phyloP scores from a whole-genome alignment of 139 green algal genomes.

The Asterochloris erici region DNA sequence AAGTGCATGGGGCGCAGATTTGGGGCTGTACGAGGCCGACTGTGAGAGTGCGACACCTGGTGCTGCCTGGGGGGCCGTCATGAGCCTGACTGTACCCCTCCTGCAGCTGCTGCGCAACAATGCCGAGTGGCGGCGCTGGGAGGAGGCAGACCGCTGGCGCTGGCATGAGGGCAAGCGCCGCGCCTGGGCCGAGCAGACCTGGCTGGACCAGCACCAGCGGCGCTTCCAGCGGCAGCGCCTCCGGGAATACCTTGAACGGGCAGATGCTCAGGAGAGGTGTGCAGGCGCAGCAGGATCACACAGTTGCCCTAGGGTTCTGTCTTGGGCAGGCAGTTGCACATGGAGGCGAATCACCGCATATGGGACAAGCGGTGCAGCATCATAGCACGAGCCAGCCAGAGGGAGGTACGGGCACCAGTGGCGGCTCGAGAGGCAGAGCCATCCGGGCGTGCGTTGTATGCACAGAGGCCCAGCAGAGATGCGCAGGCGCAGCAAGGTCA shows the following conservation, averaged over 20 bases:
- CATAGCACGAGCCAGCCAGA: too few species aligned
- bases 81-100: neutral
- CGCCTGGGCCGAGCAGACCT: slow-evolving; percentile 57
- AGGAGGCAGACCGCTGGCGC: slow-evolving; percentile 64
- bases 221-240: slow-evolving; percentile 33
- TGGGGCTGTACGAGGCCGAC: neutral
- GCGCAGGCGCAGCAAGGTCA: too few species aligned
- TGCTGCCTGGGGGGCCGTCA: neutral
- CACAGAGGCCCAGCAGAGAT: too few species aligned
- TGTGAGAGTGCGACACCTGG: neutral
- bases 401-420: too few species aligned
- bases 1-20: neutral
- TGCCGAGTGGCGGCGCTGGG: slow-evolving; percentile 64
- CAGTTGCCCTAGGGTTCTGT: neutral
- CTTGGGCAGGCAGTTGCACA: neutral
- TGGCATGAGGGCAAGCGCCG: slow-evolving; percentile 51
- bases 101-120: slow-evolving; percentile 44
- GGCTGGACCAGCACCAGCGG: slow-evolving; percentile 31
- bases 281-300: slow-evolving; percentile 1
- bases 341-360: too few species aligned
- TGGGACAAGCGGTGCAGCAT: too few species aligned
- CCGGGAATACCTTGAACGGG: slow-evolving; percentile 10
- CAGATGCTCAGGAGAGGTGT: slow-evolving; percentile 1
- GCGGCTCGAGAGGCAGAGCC: too few species aligned
- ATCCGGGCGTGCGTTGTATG: too few species aligned